phyloP scores from a whole-genome alignment of 2,329 filamentous ascomycete genomes.

The Zelopaecilomyces penicillatus region DNA sequence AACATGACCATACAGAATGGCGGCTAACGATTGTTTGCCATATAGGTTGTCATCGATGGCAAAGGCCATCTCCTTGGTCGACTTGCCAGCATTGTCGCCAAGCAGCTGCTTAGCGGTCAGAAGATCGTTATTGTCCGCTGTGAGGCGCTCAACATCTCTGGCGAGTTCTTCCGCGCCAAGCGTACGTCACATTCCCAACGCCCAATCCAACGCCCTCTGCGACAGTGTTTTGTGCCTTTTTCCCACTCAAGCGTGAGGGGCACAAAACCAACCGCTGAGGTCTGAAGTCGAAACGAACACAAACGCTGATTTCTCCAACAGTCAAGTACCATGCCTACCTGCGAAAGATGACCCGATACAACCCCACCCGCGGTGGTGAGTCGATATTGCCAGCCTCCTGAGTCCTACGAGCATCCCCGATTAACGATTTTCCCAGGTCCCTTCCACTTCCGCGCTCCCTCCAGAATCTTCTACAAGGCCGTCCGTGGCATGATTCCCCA shows the following conservation, averaged over 20 bases:
- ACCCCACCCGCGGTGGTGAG: constrained; percentile 96
- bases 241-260: too few relatives aligned
- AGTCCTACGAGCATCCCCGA: constrained; percentile 23
- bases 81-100: constrained; percentile 94
- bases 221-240: not conserved
- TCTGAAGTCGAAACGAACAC: not conserved
- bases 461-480: constrained; percentile 99
- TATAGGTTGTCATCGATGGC: constrained; percentile 96
- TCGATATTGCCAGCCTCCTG: constrained; percentile 13
- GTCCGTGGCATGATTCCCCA: constrained; percentile 99
- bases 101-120: constrained; percentile 98
- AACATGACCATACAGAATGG: constrained; percentile 8
- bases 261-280: not conserved
- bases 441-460: constrained; percentile 99
- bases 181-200: constrained; percentile 58
- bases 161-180: constrained; percentile 99
- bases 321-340: constrained; percentile 99
- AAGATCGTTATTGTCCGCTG: constrained; percentile 99
- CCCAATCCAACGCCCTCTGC: constrained; percentile 7
- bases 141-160: constrained; percentile 99
- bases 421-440: constrained; percentile 53
- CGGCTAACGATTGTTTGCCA: constrained; percentile 15
- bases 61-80: constrained; percentile 99
- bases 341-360: constrained; percentile 99
- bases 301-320: constrained; percentile 48